Evolutionary conservation across 2,329 filamentous ascomycete species (phyloP).

Genomic region (Cladosporium sp.): DNA sequence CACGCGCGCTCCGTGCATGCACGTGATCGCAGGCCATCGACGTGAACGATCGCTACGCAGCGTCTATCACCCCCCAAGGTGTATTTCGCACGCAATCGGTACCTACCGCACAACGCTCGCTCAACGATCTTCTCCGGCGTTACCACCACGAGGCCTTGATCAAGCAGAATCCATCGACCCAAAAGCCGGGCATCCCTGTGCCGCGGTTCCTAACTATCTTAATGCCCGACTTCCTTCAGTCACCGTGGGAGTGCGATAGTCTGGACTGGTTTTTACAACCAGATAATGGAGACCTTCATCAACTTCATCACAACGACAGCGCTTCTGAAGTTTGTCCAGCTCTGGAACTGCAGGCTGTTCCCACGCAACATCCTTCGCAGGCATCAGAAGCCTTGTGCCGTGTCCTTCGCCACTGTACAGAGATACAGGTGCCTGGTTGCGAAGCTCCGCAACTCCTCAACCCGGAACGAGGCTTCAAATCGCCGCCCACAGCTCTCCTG

Average conservation of each 20-base stretch:
- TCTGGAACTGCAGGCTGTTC: constrained; percentile 45
- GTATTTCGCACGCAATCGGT: too few species aligned
- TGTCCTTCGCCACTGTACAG: constrained; percentile 95
- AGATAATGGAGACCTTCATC: constrained; percentile 66
- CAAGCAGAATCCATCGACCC: too few species aligned
- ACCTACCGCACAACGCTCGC: too few species aligned
- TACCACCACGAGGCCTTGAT: too few species aligned
- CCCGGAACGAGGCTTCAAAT: constrained; percentile 78
- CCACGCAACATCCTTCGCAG: constrained; percentile 50
- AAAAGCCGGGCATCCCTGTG: too few species aligned
- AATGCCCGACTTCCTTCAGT: too few species aligned
- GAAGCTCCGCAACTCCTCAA: constrained; percentile 93
- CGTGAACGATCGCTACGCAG: too few species aligned
- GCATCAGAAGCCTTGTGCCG: constrained; percentile 70
- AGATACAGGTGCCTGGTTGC: constrained; percentile 84
- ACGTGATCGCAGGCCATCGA: neutral
- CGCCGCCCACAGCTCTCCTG: constrained; percentile 78
- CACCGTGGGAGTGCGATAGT: too few species aligned
- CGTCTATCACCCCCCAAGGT: too few species aligned
- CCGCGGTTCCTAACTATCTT: too few species aligned
- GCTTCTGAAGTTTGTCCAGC: constrained; percentile 63
- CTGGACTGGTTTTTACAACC: too few species aligned
- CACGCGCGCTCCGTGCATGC: neutral
- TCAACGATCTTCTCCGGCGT: too few species aligned
- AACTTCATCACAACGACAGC: constrained; percentile 78